phyloP scores from a whole-genome alignment of 192 early-diverging fungal species.

The Coemansia furcata region DNA sequence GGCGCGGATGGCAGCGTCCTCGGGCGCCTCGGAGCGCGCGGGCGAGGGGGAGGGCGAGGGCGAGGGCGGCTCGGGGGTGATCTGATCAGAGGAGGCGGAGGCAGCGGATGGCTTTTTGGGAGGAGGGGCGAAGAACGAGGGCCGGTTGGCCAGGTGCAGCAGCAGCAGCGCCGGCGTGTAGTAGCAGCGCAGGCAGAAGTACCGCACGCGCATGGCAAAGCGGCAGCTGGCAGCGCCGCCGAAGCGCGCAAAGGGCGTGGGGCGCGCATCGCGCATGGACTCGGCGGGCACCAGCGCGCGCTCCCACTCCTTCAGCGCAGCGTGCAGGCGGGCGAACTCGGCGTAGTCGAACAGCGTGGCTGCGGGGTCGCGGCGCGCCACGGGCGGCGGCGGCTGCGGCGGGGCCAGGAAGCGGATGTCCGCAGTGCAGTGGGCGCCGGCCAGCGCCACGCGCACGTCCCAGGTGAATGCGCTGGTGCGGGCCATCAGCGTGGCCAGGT shows the following conservation, averaged over 20 bases:
- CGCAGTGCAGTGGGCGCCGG: slow-evolving; percentile 8
- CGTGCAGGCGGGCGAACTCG: slow-evolving; percentile 25
- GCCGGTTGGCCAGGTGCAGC: slow-evolving; percentile 43
- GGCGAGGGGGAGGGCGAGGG: slow-evolving; percentile 7
- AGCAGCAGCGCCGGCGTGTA: slow-evolving; percentile 23
- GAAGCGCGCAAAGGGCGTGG: slow-evolving; percentile 13
- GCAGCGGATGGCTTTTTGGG: neutral
- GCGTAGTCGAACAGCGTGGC: slow-evolving; percentile 32
- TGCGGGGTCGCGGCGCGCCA: slow-evolving; percentile 2
- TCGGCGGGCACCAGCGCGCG: slow-evolving; percentile 31
- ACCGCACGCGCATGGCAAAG: slow-evolving; percentile 40
- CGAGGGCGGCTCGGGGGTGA: neutral
- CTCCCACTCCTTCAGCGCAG: slow-evolving; percentile 23
- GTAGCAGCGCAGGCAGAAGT: slow-evolving; percentile 48
- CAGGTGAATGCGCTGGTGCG: slow-evolving; percentile 44
- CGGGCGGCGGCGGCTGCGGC: slow-evolving; percentile 1
- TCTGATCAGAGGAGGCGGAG: slow-evolving; percentile 22
- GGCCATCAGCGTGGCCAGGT: slow-evolving; percentile 24
- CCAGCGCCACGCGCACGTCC: slow-evolving; percentile 21
- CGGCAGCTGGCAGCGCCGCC: slow-evolving; percentile 37
- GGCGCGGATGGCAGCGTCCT: slow-evolving; percentile 36
- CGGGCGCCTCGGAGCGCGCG: slow-evolving; percentile 12
- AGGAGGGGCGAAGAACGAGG: slow-evolving; percentile 33
- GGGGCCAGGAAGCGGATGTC: slow-evolving; percentile 22
- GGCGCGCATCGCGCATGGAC: slow-evolving; percentile 6